Conservation (phyloP, 495 filamentous ascomycete species). For the Aspergillus baeticus region DNA sequence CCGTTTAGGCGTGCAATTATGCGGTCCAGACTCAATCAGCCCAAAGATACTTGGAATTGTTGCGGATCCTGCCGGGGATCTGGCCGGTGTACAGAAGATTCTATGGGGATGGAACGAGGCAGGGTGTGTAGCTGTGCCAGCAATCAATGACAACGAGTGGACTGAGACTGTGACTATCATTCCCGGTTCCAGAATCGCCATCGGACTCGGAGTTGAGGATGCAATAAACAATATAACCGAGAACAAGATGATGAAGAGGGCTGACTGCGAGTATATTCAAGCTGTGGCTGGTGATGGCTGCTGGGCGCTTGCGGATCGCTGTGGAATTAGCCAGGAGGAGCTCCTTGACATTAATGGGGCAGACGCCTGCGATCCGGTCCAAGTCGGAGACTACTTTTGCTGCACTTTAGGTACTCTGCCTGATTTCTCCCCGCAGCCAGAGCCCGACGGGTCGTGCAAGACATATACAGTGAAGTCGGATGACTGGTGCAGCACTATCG, state of each 20-base stretch:
- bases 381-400: conserved; percentile 33
- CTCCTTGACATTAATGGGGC: neutral
- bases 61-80: neutral
- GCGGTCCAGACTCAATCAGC: neutral
- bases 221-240: too few relatives aligned
- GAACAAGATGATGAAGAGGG: neutral
- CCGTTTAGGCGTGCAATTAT: neutral
- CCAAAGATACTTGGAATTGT: neutral
- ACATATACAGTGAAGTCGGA: conserved; percentile 28
- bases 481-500: conserved; percentile 30
- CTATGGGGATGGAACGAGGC: neutral
- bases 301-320: neutral
- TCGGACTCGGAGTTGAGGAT: neutral
- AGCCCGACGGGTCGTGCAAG: conserved; percentile 41
- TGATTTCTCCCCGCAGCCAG: conserved; percentile 37
- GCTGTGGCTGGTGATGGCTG: neutral
- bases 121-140: neutral
- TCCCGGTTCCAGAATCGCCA: neutral
- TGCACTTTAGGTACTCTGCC: conserved; percentile 43
- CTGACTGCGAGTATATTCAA: neutral
- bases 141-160: neutral
- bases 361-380: neutral
- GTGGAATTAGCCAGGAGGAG: neutral
- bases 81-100: neutral
- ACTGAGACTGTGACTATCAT: neutral